phyloP scores from a whole-genome alignment of 73 alveolate species.

The Paramecium octaurelia region DNA sequence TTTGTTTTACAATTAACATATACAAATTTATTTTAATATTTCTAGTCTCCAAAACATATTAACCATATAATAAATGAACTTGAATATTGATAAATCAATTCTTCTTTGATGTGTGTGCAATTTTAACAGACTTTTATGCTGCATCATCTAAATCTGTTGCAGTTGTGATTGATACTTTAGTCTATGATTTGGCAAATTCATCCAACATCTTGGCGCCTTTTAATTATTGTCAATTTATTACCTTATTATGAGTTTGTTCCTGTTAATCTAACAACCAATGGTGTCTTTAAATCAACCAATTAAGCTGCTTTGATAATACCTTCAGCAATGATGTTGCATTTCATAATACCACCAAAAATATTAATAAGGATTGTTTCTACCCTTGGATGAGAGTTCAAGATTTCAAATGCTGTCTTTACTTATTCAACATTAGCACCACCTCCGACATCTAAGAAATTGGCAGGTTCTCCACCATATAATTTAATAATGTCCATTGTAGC shows the following conservation, averaged over 20 bases:
- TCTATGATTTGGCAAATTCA: constrained; percentile 28
- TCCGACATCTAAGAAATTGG: constrained; percentile 98
- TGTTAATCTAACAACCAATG: constrained; percentile 90
- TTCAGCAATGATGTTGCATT: constrained; percentile 92
- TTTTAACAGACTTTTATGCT: constrained; percentile 29
- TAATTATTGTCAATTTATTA: background rate
- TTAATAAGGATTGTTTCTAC: constrained; percentile 89
- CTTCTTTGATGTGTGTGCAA: background rate
- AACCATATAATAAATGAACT: background rate
- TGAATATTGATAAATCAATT: background rate
- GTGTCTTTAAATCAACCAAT: constrained; percentile 76
- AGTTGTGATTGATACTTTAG: constrained; percentile 48
- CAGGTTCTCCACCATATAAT: constrained; percentile 94
- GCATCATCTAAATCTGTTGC: constrained; percentile 49
- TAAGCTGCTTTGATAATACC: constrained; percentile 89
- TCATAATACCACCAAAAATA: constrained; percentile 85
- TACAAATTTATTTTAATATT: background rate
- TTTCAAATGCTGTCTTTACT: constrained; percentile 77
- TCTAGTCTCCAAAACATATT: background rate
- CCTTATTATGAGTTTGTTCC: constrained; percentile 89
- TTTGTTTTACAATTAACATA: background rate
- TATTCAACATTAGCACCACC: constrained; percentile 87
- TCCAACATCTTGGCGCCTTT: constrained; percentile 16
- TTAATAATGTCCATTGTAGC: constrained; percentile 94
- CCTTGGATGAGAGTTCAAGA: constrained; percentile 69